Base-by-base conservation (phyloP, 1,284 basidiomycete genomes). In the Rhodotorula sp. region DNA sequence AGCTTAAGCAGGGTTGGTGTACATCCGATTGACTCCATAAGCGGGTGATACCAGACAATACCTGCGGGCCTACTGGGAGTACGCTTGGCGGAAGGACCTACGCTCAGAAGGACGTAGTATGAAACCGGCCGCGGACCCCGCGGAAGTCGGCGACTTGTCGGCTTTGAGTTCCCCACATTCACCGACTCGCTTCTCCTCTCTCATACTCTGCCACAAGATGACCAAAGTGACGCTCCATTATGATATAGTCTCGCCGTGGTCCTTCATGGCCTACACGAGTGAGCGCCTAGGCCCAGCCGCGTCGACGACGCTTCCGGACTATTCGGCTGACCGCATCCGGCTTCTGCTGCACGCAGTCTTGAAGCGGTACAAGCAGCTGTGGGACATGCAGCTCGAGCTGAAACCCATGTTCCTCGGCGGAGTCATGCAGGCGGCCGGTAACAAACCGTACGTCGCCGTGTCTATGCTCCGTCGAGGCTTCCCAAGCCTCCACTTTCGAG, bases 331-430 rank as follows among this genome's bases (percentile, higher is more conserved):
- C 29, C 18, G 21, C 51, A 26, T 49, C 47, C 43, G 34, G 10
- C 57, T 18, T 49, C 0, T 46, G 5, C 7, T 1, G 47, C 23
- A n/a, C 23, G 39, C 51, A 74, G 73, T 74, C 21, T 51, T 74
- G 16, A 52, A 69, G 51, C 67, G 72, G 2, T 76, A 72, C 65
- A n/a, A 62, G 60, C 29, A 39, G 14, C 58, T 54, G 4, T 76
- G 75, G 75, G 39, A 62, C 52, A 16, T 67, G 31, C 51, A 74
- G 12, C 34, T 76, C 39, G 49, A 68, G 8, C 46, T 72, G 46
- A 72, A 74, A 58, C 75, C 75, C 23, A 56, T 49, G 15, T 70
- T 70, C 52, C 54, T 75, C 0, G 72, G 75, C 16, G 74, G 71
- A 1, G 68, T 76, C n/a, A 73, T 76, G 71, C 12, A 39, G 15